Percentiles rank a stretch among this genome's conserved stretches.
Evolutionary conservation across 2,329 filamentous ascomycete species (phyloP).

Genomic region (Hymenoscyphus salicellus): DNA sequence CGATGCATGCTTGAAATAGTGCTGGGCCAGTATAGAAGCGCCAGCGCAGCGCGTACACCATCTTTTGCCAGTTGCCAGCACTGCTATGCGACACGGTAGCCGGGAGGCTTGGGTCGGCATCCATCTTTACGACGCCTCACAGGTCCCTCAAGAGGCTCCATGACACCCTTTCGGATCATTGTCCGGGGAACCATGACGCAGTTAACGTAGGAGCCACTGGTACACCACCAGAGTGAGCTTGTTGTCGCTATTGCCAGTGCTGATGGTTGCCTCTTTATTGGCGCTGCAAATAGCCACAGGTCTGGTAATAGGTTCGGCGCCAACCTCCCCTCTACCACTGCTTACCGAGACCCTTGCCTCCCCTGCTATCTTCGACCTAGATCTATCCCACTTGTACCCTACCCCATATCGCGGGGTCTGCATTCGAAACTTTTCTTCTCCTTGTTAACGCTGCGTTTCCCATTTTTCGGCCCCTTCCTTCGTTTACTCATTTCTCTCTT

Average conservation of each 20-base stretch:
- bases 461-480: constrained; percentile 13
- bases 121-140: not conserved
- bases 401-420: constrained; percentile 12
- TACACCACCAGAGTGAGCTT: not conserved
- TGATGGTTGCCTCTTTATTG: constrained; percentile 11
- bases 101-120: not conserved
- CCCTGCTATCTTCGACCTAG: not conserved
- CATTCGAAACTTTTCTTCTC: constrained; percentile 17
- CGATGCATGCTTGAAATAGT: constrained; percentile 14
- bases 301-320: constrained; percentile 13
- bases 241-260: constrained; percentile 5
- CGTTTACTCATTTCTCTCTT: constrained; percentile 12
- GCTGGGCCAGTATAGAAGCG: constrained; percentile 9
- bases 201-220: not conserved
- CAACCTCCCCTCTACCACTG: not conserved
- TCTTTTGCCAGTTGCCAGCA: constrained; percentile 1
- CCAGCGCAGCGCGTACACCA: constrained; percentile 5
- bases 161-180: not conserved
- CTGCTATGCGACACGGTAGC: not conserved
- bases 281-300: constrained; percentile 17
- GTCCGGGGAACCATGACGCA: constrained; percentile 12
- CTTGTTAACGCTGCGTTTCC: constrained; percentile 11
- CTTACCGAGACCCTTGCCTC: not conserved
- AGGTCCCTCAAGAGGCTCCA: constrained; percentile 8
- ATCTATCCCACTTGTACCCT: constrained; percentile 8